A percentile compares a stretch with the other conserved stretches of the same genome.
These are phyloP conservation scores for Oldenlandia corymbosa DNA, from an alignment of 257 asterid species.

Conservation along the genomic window DNA sequence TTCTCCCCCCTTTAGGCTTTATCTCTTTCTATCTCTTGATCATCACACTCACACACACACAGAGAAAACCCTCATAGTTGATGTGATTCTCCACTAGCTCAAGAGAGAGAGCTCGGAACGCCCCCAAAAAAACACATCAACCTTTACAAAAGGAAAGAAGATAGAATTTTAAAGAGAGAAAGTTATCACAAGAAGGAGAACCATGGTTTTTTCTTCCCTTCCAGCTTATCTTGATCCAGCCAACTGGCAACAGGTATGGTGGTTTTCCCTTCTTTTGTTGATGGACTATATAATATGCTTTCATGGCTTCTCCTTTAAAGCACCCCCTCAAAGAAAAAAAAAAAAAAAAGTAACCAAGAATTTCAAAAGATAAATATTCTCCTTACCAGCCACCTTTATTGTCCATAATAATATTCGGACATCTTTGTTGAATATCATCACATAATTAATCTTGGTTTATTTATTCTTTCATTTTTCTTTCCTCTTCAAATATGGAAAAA, in stretches of 20 bases:
- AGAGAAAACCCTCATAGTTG: slow-evolving; percentile 41
- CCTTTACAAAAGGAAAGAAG: slow-evolving; percentile 94
- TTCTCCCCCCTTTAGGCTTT: slow-evolving; percentile 23
- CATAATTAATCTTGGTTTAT: no score
- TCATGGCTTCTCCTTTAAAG: slow-evolving; percentile 66
- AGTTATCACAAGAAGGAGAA: no score
- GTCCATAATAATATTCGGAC: slow-evolving; percentile 15
- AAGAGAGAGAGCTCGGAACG: not conserved
- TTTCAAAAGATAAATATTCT: slow-evolving; percentile 62
- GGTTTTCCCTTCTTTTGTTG: slow-evolving; percentile 17
- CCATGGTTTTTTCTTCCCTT: slow-evolving; percentile 90
- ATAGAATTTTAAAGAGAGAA: slow-evolving; percentile 47
- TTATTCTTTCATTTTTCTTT: slow-evolving; percentile 23
- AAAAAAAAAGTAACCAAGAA: slow-evolving; percentile 43
- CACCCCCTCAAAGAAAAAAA: no score
- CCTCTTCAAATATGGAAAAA: no score
- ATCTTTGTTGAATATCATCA: slow-evolving; percentile 17
- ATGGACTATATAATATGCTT: slow-evolving; percentile 26
- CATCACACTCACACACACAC: no score
- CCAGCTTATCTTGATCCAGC: slow-evolving; percentile 97
- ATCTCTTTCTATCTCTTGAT: slow-evolving; percentile 16
- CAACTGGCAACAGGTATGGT: slow-evolving; percentile 92
- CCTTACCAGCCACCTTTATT: slow-evolving; percentile 4
- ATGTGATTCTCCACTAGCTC: slow-evolving; percentile 92
- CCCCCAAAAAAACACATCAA: slow-evolving; percentile 43